Conservation (phyloP, 1,139 yeast genomes). For the Scheffersomyces illinoinensis region DNA sequence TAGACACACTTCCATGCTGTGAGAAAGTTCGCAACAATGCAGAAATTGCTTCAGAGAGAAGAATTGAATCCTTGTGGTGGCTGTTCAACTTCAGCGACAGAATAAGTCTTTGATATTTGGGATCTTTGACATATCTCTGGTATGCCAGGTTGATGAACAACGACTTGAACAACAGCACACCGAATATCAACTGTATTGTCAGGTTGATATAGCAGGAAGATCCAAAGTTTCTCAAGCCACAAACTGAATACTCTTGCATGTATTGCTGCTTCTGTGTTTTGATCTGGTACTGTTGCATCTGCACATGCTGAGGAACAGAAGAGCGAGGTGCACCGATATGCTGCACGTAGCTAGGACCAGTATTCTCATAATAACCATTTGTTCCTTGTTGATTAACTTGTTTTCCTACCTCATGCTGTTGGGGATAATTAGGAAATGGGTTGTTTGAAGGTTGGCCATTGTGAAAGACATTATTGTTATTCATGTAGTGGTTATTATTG, state of each 20-base stretch:
- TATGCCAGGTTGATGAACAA: slow-evolving; percentile 44
- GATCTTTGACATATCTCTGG: slow-evolving; percentile 39
- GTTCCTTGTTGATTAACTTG: background rate
- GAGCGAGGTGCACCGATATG: slow-evolving; percentile 11
- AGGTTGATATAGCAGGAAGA: slow-evolving; percentile 75
- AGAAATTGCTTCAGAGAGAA: slow-evolving; percentile 50
- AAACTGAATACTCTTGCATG: slow-evolving; percentile 49
- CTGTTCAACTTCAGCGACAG: slow-evolving; percentile 21
- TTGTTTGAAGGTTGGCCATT: background rate
- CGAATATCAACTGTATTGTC: slow-evolving; percentile 65
- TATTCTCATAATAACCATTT: background rate
- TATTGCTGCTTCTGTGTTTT: slow-evolving; percentile 33
- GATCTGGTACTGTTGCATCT: slow-evolving; percentile 15
- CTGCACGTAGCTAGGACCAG: slow-evolving; percentile 2
- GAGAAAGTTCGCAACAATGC: slow-evolving; percentile 45
- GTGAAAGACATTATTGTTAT: slow-evolving; percentile 1
- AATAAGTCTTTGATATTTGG: slow-evolving; percentile 24
- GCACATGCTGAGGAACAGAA: slow-evolving; percentile 15
- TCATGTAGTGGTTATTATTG: background rate
- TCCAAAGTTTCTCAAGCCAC: slow-evolving; percentile 70
- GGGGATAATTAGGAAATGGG: background rate
- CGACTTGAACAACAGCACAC: slow-evolving; percentile 44
- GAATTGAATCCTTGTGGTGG: slow-evolving; percentile 25
- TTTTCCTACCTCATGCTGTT: background rate
- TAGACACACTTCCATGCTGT: slow-evolving; percentile 59